Base-by-base conservation (phyloP, 2,329 filamentous ascomycete species). In the Pochonia chlamydosporia region DNA sequence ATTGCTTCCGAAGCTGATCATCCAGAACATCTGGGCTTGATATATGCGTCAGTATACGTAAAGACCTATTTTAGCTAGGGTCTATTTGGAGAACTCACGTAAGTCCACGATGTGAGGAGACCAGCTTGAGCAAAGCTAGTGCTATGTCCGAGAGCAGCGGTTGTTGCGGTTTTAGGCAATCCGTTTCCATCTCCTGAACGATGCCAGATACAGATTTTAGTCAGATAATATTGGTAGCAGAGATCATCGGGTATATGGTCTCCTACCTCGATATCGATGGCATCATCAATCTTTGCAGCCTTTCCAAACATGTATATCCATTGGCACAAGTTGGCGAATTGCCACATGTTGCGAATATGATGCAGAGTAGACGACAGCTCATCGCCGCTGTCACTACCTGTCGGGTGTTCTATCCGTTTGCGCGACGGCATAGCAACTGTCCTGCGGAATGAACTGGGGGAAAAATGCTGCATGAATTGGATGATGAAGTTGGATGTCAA, bases 271-370 rank as follows among this genome's bases (percentile, higher is more conserved):
- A 96, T 87, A 61, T 92, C 89, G 53, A 96, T 77, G 61, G 86
- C 83, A 52, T 95, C 87, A 58, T 93, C 85, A 55, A 97, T 87
- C 71, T 95, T 96, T 64, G 95, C 84, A 37, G 84, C 84, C 59
- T 86, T 84, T 52, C 92, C 91, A 66, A 99, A 99, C 35, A 92
- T 81, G 64, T 85, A 87, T 51, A 97, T 88, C 78, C 90, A 99
- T 69, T 99, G 92, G 70, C 86, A 90, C 7, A 97, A 72, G 60
- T 90, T 92, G 51, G 92, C 89, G 68, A 97, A 96, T 66, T 96
- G 87, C 91, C 92, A 97, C 77, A 88, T 90, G 63, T 88, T 93
- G 53, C 92, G 82, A 56, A 97, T 78, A 54, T 76, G 82, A 49
- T 81, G 71, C 24, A 95, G 73, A 46, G 82, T 57, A 4, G 40